phyloP scores from a whole-genome alignment of 495 filamentous ascomycete species.

The Cudoniella acicularis region DNA sequence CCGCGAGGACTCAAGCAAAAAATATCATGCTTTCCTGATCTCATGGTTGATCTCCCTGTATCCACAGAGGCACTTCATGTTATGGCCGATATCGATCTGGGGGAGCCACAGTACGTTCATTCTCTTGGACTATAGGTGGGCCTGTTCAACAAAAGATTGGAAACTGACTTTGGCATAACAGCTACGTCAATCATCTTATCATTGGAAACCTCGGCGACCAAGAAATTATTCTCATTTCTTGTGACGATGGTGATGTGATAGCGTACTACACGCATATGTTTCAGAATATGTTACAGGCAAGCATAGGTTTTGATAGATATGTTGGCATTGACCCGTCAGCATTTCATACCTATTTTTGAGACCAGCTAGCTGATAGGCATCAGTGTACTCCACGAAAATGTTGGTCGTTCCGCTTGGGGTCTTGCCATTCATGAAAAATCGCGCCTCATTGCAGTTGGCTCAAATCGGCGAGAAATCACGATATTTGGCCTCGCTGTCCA shows the following conservation, averaged over 20 bases:
- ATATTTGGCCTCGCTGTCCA: conserved; percentile 14
- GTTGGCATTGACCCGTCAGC: conserved; percentile 11
- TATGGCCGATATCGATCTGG: conserved; percentile 52
- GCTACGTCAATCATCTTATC: conserved; percentile 69
- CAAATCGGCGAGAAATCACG: conserved; percentile 46
- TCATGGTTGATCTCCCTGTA: conserved; percentile 62
- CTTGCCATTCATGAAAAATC: conserved; percentile 73
- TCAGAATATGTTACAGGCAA: neutral
- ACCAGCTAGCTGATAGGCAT: neutral
- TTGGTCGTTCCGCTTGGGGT: conserved; percentile 82
- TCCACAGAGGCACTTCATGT: conserved; percentile 38
- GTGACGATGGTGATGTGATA: conserved; percentile 86
- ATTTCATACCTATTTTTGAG: neutral
- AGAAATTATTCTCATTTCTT: conserved; percentile 72
- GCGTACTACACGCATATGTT: conserved; percentile 64
- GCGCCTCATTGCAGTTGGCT: conserved; percentile 74
- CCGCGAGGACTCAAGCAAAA: conserved; percentile 61
- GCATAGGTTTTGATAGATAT: neutral
- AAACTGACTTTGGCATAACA: neutral
- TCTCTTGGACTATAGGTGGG: neutral
- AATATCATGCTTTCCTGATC: conserved; percentile 55
- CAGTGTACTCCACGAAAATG: conserved; percentile 68
- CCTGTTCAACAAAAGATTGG: neutral
- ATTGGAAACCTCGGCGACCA: conserved; percentile 75
- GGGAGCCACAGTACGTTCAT: conserved; percentile 47